Percentiles rank a stretch among this genome's conserved stretches.
Evolutionary conservation across 2,329 filamentous ascomycete genomes (phyloP).

Genomic region (Rhytidhysteron rufulum): DNA sequence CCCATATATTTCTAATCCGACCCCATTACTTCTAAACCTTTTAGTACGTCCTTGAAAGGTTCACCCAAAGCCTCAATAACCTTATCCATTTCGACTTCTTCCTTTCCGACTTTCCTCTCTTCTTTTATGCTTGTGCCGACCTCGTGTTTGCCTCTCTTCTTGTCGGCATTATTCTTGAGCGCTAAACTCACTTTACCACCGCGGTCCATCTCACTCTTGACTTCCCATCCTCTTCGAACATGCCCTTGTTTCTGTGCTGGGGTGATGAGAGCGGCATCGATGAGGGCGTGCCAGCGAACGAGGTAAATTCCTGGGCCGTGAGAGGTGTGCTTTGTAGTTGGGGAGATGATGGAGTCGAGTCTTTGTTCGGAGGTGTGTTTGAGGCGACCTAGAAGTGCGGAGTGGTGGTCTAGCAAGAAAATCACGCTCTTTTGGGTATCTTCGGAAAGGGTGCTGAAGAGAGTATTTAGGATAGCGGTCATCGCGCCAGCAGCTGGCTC

Average conservation of each 20-base stretch:
- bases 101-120: slow-evolving; percentile 6
- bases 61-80: background rate
- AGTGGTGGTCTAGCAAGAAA: slow-evolving; percentile 57
- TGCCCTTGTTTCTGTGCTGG: slow-evolving; percentile 53
- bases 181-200: slow-evolving; percentile 25
- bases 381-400: slow-evolving; percentile 56
- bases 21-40: slow-evolving; percentile 3
- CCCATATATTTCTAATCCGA: no score
- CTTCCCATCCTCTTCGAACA: slow-evolving; percentile 44
- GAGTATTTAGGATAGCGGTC: slow-evolving; percentile 36
- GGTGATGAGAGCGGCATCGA: slow-evolving; percentile 67
- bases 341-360: slow-evolving; percentile 55
- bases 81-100: background rate
- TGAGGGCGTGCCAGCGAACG: slow-evolving; percentile 65
- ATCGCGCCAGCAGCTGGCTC: slow-evolving; percentile 40
- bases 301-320: slow-evolving; percentile 70
- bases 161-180: slow-evolving; percentile 6
- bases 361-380: slow-evolving; percentile 51
- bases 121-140: slow-evolving; percentile 7
- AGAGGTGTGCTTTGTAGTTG: slow-evolving; percentile 35
- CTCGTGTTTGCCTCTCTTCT: slow-evolving; percentile 5
- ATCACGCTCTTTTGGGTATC: slow-evolving; percentile 47
- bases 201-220: slow-evolving; percentile 34
- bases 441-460: slow-evolving; percentile 46
- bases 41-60: slow-evolving; percentile 1